Percentiles rank a stretch among this genome's conserved stretches.
phyloP scores from a whole-genome alignment of 2,329 filamentous ascomycete genomes.

The Aulographum hederae region DNA sequence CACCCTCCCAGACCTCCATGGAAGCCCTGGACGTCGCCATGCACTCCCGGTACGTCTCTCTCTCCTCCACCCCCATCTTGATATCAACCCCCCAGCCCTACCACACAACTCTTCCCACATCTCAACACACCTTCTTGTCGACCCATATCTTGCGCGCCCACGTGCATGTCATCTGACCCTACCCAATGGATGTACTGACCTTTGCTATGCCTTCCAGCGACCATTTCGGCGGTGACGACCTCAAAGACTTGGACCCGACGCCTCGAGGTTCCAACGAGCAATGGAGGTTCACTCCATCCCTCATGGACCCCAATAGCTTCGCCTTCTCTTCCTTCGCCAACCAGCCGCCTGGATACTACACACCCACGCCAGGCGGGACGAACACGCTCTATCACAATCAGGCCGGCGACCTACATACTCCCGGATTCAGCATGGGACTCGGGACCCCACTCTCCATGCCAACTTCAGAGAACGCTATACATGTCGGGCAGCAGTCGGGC shows the following conservation, averaged over 20 bases:
- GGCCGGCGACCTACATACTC: slow-evolving; percentile 75
- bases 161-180: no score
- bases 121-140: no score
- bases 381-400: slow-evolving; percentile 68
- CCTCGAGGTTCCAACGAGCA: slow-evolving; percentile 62
- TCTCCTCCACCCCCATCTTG: slow-evolving; percentile 1
- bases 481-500: slow-evolving; percentile 36
- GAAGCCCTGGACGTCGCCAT: slow-evolving; percentile 28
- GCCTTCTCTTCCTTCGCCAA: slow-evolving; percentile 64
- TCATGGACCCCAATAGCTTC: slow-evolving; percentile 73
- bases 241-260: slow-evolving; percentile 68
- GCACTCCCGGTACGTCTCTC: slow-evolving; percentile 22
- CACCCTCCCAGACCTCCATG: no score
- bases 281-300: slow-evolving; percentile 76
- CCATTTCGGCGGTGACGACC: slow-evolving; percentile 26
- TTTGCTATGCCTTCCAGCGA: slow-evolving; percentile 13
- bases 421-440: slow-evolving; percentile 53
- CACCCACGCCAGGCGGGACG: slow-evolving; percentile 65
- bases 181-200: no score
- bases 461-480: slow-evolving; percentile 47
- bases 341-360: slow-evolving; percentile 70
- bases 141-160: no score
- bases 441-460: slow-evolving; percentile 69
- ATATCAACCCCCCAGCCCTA: background rate
- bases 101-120: no score